Evolutionary conservation across 1,284 basidiomycete species (phyloP), one percentile per base, ranked within the genome.

Genomic region (Melampsora americana): DNA sequence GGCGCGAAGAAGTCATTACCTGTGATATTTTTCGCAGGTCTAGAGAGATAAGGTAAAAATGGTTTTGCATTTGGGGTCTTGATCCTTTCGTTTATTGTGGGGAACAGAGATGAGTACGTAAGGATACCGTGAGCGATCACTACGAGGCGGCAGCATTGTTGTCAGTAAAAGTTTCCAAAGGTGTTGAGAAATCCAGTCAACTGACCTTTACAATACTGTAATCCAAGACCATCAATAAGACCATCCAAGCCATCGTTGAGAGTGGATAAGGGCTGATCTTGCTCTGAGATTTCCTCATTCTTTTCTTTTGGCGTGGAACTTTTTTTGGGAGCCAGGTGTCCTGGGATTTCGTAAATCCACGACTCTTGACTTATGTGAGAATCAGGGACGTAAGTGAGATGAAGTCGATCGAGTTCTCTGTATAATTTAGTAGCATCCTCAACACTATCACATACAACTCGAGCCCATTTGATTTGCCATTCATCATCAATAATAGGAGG

Each of bases 391-490:
- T 71, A 46, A 14, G 56, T 32, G 12, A 71, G n/a, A 26, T 62
- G 11, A 11, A n/a, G 56, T 48, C 26, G 69, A 69, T 69, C 68
- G 59, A 60, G 16, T 28, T 26, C 35, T n/a, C 1, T 1, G 5
- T 14, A 18, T 14, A 20, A 30, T n/a, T 12, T 9, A 28, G 7
- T n/a, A 20, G 20, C 28, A 30, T 32, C 12, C 20, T 71, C 30
- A 9, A 32, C n/a, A 23, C 42, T 30, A 5, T 23, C 12, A 12
- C 48, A 30, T 23, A 5, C 20, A 23, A 73, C 11, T 59, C 65
- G 62, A 20, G 62, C 70, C 70, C 70, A 73, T 20, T 53, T 42
- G 35, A 73, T 73, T 42, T 73, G 64, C 70, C 70, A 73, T 59
- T 73, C 62, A n/a, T 50, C 23, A 32, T 72, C 61, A 30, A 65